These are phyloP conservation scores for Scheffersomyces titani DNA, from an alignment of 1,139 yeast genomes.

Conservation along the genomic window DNA sequence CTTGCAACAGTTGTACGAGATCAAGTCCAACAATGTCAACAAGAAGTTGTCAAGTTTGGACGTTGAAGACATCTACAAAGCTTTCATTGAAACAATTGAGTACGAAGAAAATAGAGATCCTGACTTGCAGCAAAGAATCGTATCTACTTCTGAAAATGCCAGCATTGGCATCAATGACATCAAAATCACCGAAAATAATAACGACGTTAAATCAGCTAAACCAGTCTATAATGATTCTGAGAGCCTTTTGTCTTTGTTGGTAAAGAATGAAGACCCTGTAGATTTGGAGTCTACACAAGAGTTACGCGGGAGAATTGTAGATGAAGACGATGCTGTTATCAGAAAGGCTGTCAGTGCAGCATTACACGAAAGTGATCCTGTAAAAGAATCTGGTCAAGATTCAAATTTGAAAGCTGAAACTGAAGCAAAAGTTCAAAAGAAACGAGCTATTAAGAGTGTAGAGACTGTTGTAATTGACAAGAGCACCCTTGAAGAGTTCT, in stretches of 20 bases:
- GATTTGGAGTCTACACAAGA: slow-evolving; percentile 16
- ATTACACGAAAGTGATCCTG: slow-evolving; percentile 8
- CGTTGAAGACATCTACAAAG: slow-evolving; percentile 20
- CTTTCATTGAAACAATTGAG: slow-evolving; percentile 19
- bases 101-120: slow-evolving; percentile 9
- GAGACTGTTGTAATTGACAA: slow-evolving; percentile 11
- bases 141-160: not conserved
- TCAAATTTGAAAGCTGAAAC: slow-evolving; percentile 8
- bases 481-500: slow-evolving; percentile 33
- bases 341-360: slow-evolving; percentile 26
- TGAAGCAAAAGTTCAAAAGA: slow-evolving; percentile 5
- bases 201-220: not conserved
- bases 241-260: slow-evolving; percentile 16
- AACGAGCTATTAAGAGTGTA: not conserved
- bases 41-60: slow-evolving; percentile 9
- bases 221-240: slow-evolving; percentile 25
- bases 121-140: not conserved
- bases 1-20: slow-evolving; percentile 20
- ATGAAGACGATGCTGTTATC: slow-evolving; percentile 14
- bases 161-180: slow-evolving; percentile 1
- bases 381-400: not conserved
- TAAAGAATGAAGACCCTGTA: slow-evolving; percentile 14
- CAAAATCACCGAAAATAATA: not conserved
- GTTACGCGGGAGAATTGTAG: slow-evolving; percentile 5
- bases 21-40: slow-evolving; percentile 9